These are phyloP conservation scores for Brassica napus DNA, from an alignment of 345 rosid genomes.

Conservation along the genomic window Da-Ae NC_063442.1:41265001-41265500, in stretches of 20 bases:
- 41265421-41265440: conserved; percentile 39
- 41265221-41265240: conserved; percentile 61
- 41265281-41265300: conserved; percentile 85
- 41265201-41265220: conserved; percentile 89
- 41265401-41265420: not conserved
- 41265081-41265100: not conserved
- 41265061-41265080: not conserved
- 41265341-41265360: not conserved
- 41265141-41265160: not conserved
- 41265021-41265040: not conserved
- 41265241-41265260: conserved; percentile 81
- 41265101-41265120: not conserved
- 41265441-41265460: conserved; percentile 89
- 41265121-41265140: conserved; percentile 5
- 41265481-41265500: conserved; percentile 90
- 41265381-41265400: not conserved
- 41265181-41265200: conserved; percentile 98
- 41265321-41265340: conserved; percentile 52
- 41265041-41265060: too few species aligned
- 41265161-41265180: conserved; percentile 79
- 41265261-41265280: conserved; percentile 69
- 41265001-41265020: not conserved
- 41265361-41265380: not conserved
- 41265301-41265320: conserved; percentile 86
- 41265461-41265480: conserved; percentile 73